Percentiles rank a stretch among this genome's conserved stretches.
Conservation (phyloP, 2,329 filamentous ascomycete genomes). For the Cladosporium colombiae region DNA sequence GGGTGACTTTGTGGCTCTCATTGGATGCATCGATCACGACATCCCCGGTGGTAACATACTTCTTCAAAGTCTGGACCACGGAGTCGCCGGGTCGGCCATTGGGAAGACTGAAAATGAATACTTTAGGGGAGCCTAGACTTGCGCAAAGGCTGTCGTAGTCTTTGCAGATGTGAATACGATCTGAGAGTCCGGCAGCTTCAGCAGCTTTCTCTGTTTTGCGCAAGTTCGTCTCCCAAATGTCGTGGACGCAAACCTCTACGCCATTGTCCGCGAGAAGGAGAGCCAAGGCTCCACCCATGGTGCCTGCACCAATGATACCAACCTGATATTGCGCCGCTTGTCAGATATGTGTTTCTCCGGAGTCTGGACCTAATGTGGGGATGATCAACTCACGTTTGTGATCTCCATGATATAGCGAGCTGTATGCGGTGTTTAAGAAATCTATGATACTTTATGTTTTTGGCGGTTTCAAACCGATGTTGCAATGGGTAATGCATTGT, state of each 20-base stretch:
- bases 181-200: conserved; percentile 28
- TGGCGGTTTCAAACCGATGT: neutral
- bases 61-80: conserved; percentile 37
- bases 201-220: conserved; percentile 30
- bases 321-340: conserved; percentile 30
- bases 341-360: neutral
- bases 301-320: conserved; percentile 47
- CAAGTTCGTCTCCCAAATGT: conserved; percentile 42
- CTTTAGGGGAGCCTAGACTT: conserved; percentile 35
- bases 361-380: neutral
- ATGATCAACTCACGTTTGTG: conserved; percentile 1
- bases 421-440: neutral
- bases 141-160: conserved; percentile 43
- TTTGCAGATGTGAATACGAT: conserved; percentile 37
- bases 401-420: neutral
- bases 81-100: conserved; percentile 35
- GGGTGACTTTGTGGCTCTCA: conserved; percentile 58
- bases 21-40: conserved; percentile 62
- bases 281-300: conserved; percentile 50
- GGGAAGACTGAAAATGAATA: conserved; percentile 49
- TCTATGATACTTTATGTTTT: neutral
- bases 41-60: conserved; percentile 53
- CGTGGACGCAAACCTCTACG: conserved; percentile 46
- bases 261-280: conserved; percentile 49
- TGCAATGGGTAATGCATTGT: neutral